These are phyloP conservation scores for Microbotryum lychnidis-dioicae DNA, from an alignment of 1,284 basidiomycete genomes.

Conservation along the genomic window DNA sequence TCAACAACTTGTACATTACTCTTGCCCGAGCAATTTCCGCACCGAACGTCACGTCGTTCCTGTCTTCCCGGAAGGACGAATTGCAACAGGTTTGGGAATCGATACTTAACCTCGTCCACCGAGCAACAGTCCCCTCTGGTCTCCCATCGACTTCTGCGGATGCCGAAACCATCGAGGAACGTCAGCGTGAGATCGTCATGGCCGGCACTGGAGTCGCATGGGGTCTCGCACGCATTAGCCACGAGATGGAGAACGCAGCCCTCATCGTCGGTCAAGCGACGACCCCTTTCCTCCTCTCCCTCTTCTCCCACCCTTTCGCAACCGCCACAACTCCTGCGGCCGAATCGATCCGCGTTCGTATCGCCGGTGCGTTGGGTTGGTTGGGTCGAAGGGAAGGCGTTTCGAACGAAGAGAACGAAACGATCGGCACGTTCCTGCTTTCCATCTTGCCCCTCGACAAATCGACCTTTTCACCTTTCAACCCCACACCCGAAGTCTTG, in stretches of 20 bases:
- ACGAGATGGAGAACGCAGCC: slow-evolving; percentile 45
- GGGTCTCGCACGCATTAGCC: slow-evolving; percentile 41
- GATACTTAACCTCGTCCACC: slow-evolving; percentile 10
- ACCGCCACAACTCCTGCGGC: slow-evolving; percentile 19
- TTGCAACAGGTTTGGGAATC: slow-evolving; percentile 22
- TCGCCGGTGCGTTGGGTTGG: slow-evolving; percentile 65
- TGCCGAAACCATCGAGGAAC: background rate
- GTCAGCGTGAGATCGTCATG: slow-evolving; percentile 20
- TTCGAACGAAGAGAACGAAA: slow-evolving; percentile 61
- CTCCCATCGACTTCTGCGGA: background rate
- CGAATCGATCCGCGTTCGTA: slow-evolving; percentile 27
- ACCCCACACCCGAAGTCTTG: slow-evolving; percentile 58
- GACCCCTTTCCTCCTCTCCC: slow-evolving; percentile 18
- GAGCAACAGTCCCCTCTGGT: background rate
- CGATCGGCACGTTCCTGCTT: slow-evolving; percentile 36
- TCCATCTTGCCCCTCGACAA: slow-evolving; percentile 37
- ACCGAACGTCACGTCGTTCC: slow-evolving; percentile 1
- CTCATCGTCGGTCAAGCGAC: slow-evolving; percentile 19
- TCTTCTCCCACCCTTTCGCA: slow-evolving; percentile 24
- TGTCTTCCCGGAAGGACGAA: background rate
- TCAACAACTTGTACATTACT: slow-evolving; percentile 81
- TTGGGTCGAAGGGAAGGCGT: slow-evolving; percentile 59
- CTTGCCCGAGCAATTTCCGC: slow-evolving; percentile 37
- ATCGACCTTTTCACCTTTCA: slow-evolving; percentile 57
- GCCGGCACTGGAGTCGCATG: slow-evolving; percentile 40